Evolutionary conservation across 257 asterid species (phyloP).

Genomic region (Solanum megistacrolobum): DNA sequence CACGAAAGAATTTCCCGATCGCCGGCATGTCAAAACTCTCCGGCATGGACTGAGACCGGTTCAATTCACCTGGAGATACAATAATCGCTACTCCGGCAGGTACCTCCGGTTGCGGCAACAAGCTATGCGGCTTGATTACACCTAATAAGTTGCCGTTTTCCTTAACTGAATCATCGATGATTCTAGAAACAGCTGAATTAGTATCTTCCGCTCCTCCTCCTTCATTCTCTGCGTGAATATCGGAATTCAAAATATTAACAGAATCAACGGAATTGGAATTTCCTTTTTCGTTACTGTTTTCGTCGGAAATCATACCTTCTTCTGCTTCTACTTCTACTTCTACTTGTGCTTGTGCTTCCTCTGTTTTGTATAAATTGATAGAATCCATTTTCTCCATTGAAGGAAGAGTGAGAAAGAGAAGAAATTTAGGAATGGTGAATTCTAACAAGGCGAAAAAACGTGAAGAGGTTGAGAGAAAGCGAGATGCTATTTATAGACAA

Average conservation of each 20-base stretch:
- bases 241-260: not conserved
- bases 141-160: not conserved
- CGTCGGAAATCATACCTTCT: not conserved
- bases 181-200: not conserved
- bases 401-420: not conserved
- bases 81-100: slow-evolving; percentile 36
- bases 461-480: not conserved
- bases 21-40: slow-evolving; percentile 47
- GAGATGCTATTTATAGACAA: not conserved
- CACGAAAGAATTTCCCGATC: slow-evolving; percentile 71
- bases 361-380: not conserved
- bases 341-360: not conserved
- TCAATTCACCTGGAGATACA: slow-evolving; percentile 3
- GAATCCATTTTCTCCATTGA: not conserved
- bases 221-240: not conserved
- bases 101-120: slow-evolving; percentile 71
- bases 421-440: not conserved
- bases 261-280: not conserved
- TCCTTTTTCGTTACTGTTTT: not conserved
- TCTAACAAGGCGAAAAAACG: not conserved
- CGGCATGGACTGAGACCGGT: slow-evolving; percentile 41
- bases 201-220: not conserved
- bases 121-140: slow-evolving; percentile 43
- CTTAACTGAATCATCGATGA: not conserved
- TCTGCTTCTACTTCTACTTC: not conserved